phyloP scores from a whole-genome alignment of 208 protist genomes.

The Angomonas deanei region DNA sequence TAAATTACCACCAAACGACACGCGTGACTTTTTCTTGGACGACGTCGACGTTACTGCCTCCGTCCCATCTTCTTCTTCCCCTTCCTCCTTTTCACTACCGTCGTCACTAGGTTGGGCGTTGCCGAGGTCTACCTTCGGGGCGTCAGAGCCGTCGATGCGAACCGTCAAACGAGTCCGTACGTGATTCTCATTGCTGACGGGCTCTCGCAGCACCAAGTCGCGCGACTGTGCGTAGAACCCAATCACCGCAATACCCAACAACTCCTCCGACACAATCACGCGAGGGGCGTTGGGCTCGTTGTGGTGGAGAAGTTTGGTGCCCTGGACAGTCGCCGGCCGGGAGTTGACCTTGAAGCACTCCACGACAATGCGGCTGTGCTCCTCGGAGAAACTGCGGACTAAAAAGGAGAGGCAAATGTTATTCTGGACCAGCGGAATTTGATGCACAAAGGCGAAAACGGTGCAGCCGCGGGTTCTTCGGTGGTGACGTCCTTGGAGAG shows the following conservation, averaged over 20 bases:
- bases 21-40: not conserved
- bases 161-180: constrained; percentile 24
- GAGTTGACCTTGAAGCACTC: constrained; percentile 72
- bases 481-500: constrained; percentile 76
- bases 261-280: constrained; percentile 58
- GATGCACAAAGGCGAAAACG: constrained; percentile 84
- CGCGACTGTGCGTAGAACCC: constrained; percentile 66
- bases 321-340: constrained; percentile 2
- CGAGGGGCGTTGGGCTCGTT: constrained; percentile 22
- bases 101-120: not conserved
- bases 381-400: constrained; percentile 56
- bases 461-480: constrained; percentile 45
- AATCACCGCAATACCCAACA: constrained; percentile 71
- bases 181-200: constrained; percentile 39
- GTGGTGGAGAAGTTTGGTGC: constrained; percentile 12
- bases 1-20: not conserved
- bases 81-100: not conserved
- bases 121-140: not conserved
- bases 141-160: not conserved
- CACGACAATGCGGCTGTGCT: constrained; percentile 67
- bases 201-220: constrained; percentile 61
- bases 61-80: not conserved
- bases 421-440: constrained; percentile 54
- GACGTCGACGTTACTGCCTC: not conserved
- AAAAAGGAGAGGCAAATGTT: constrained; percentile 65